Base-by-base conservation (phyloP, 768 basidiomycete species). In the Inosperma sp. region DNA sequence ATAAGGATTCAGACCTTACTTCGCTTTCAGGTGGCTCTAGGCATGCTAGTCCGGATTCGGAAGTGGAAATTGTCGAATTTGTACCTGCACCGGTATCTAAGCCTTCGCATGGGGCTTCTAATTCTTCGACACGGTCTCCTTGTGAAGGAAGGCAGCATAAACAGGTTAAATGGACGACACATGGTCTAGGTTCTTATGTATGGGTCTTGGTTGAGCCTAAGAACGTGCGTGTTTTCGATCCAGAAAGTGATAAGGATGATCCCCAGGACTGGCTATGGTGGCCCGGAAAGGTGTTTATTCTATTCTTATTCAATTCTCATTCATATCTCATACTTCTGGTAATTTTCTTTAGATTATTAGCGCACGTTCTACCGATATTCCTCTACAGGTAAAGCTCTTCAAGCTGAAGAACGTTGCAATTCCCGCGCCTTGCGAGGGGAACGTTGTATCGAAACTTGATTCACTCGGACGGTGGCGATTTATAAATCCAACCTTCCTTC, bases 201-300 rank as follows among this genome's bases (percentile, higher is more conserved):
- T 83, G 81, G 80, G 73, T 83, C 7, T 68, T 78, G 1, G 61
- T 84, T 47, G 70, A 80, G 44, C 65, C 68, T 14, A 59, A 50
- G 36, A 60, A 56, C 5, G 73, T 71, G 13, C 52, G 61, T 9
- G 61, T 75, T 13, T 67, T 64, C 7, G 65, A 70, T 31, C 65
- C 60, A n/a, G 58, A 59, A 17, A 56, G 65, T 17, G 41, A 59
- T 17, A 58, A 62, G 29, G 61, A 60, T 25, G 45, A 52, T 31
- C 52, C 30, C 21, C 45, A 44, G 14, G 65, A 67, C 25, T 56
- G 63, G 50, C 64, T 80, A 31, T 88, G 86, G 86, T 88, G 86
- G 86, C 86, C 86, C 17, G 83, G 74, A 23, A 75, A 76, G 71
- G 86, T 86, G 59, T 56, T 71, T 65, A 47, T 8, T 41, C 21